These are phyloP conservation scores for Ananas comosus DNA, from an alignment of 176 grass and related monocot genomes.

Conservation along the genomic window DNA sequence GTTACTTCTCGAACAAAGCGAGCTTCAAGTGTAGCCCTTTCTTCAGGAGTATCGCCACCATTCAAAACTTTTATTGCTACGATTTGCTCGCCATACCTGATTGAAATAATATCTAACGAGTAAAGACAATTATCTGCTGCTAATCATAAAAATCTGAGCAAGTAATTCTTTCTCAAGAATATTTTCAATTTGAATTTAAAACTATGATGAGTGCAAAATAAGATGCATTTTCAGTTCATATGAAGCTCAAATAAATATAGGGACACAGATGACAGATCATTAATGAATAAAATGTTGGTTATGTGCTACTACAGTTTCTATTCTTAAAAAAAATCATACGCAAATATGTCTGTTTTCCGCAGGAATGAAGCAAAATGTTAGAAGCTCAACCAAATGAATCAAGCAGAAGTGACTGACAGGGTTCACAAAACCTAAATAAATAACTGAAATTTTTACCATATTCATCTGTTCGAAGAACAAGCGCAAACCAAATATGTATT, in stretches of 20 bases:
- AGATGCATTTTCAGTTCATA: neutral
- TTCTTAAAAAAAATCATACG: no score
- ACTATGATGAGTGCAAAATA: neutral
- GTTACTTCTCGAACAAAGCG: slow-evolving; percentile 53
- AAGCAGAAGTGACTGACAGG: no score
- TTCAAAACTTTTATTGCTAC: slow-evolving; percentile 51
- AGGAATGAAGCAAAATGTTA: no score
- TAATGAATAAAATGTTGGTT: no score
- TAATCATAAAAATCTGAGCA: neutral
- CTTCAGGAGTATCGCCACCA: slow-evolving; percentile 35
- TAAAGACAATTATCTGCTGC: neutral
- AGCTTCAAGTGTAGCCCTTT: slow-evolving; percentile 27
- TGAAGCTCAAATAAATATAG: neutral
- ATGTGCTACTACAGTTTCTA: no score
- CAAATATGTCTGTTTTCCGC: no score
- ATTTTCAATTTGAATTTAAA: neutral
- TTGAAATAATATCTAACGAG: slow-evolving; percentile 1
- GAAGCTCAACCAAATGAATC: no score
- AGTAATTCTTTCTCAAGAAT: neutral
- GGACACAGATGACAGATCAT: neutral
- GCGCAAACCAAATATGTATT: no score
- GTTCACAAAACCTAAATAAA: no score
- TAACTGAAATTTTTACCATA: no score
- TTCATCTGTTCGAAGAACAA: no score
- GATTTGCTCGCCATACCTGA: slow-evolving; percentile 41